Percentiles rank a stretch among this genome's conserved stretches.
phyloP scores from a whole-genome alignment of 805 yeast genomes.

The Candida chauliodis region DNA sequence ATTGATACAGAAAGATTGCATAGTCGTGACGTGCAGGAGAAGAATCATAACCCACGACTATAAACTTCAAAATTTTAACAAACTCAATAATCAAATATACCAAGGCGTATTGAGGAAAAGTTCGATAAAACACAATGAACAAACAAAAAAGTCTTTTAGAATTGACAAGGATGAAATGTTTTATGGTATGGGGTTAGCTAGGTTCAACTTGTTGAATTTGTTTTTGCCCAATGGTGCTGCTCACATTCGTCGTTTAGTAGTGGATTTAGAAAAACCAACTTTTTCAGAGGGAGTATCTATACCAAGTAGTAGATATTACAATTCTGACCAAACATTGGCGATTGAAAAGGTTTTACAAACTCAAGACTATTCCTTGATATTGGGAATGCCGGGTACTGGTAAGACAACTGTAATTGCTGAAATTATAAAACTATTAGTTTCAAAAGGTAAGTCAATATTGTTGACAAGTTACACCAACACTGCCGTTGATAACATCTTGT shows the following conservation, averaged over 20 bases:
- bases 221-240: conserved; percentile 51
- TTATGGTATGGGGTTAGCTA: conserved; percentile 69
- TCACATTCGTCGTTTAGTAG: conserved; percentile 45
- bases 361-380: conserved; percentile 70
- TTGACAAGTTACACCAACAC: conserved; percentile 90
- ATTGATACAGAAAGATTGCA: conserved; percentile 34
- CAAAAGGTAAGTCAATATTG: conserved; percentile 62
- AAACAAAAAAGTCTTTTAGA: conserved; percentile 40
- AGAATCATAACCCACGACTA: conserved; percentile 44
- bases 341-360: conserved; percentile 61
- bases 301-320: conserved; percentile 37
- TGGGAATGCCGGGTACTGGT: conserved; percentile 98
- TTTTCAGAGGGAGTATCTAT: conserved; percentile 20
- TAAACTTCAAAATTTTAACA: conserved; percentile 41
- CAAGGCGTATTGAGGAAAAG: conserved; percentile 40
- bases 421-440: conserved; percentile 58
- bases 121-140: conserved; percentile 4
- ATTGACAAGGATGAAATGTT: conserved; percentile 79
- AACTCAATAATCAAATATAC: conserved; percentile 45
- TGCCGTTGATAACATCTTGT: conserved; percentile 88
- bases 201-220: conserved; percentile 71
- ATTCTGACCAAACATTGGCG: conserved; percentile 70
- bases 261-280: conserved; percentile 49
- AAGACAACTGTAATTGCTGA: conserved; percentile 70
- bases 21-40: conserved; percentile 53